These are phyloP conservation scores for Pleurotus djamor DNA, from an alignment of 768 basidiomycete species.

Conservation along the genomic window DNA sequence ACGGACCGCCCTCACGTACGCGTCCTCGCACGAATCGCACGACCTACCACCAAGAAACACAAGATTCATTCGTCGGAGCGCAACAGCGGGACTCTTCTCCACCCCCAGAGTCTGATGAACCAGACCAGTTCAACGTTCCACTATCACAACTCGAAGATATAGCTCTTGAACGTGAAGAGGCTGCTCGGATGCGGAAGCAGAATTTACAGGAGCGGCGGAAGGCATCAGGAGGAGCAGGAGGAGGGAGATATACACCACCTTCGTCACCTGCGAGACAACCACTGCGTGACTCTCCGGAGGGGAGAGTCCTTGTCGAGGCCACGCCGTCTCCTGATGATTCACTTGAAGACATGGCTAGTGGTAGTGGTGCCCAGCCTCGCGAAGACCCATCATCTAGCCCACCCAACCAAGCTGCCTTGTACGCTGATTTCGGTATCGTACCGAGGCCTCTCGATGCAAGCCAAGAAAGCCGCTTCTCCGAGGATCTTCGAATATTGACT, in stretches of 20 bases:
- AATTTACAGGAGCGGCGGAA: neutral
- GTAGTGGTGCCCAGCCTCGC: neutral
- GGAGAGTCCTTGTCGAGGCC: conserved; percentile 42
- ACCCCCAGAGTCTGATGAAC: neutral
- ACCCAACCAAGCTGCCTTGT: neutral
- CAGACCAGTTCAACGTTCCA: conserved; percentile 48
- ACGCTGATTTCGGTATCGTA: no score
- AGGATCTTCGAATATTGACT: no score
- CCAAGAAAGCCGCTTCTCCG: no score
- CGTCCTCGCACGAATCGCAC: conserved; percentile 13
- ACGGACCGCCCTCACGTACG: conserved; percentile 11
- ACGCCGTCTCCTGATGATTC: conserved; percentile 49
- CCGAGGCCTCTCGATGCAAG: no score
- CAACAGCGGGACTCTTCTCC: no score
- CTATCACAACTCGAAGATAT: conserved; percentile 50
- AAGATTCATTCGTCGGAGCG: conserved; percentile 64
- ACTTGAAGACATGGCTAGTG: conserved; percentile 19
- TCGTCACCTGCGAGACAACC: neutral
- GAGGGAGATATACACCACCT: no score
- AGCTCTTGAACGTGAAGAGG: conserved; percentile 14
- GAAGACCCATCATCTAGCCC: neutral
- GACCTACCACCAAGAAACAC: conserved; percentile 11
- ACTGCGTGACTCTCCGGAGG: conserved; percentile 7
- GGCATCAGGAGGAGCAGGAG: no score
- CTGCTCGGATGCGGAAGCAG: neutral